Percentiles rank a stretch among this genome's conserved stretches.
phyloP scores from a whole-genome alignment of 805 yeast genomes.

The Debaryomyces maramus region DNA sequence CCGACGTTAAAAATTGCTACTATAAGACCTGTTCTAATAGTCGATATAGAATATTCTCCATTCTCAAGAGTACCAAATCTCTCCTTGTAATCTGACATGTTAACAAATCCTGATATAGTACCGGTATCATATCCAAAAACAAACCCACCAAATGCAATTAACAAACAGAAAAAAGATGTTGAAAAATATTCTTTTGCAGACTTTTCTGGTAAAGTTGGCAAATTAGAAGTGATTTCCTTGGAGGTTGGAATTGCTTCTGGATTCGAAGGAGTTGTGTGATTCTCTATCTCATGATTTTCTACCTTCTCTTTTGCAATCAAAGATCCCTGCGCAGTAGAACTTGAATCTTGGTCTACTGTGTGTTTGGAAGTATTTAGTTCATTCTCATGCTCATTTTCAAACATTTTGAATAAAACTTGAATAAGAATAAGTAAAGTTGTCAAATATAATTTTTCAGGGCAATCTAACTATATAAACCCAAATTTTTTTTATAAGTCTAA shows the following conservation, averaged over 20 bases:
- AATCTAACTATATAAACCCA: no score
- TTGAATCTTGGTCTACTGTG: background rate
- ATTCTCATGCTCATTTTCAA: background rate
- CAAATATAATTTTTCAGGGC: no score
- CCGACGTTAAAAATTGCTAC: slow-evolving; percentile 64
- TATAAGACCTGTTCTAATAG: slow-evolving; percentile 51
- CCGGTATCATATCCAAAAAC: slow-evolving; percentile 80
- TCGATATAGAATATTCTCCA: slow-evolving; percentile 43
- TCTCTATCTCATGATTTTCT: background rate
- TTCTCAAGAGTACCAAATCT: slow-evolving; percentile 50
- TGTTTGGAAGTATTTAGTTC: background rate
- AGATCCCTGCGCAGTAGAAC: slow-evolving; percentile 26
- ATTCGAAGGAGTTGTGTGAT: background rate
- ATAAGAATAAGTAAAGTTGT: background rate
- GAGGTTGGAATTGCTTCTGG: slow-evolving; percentile 2
- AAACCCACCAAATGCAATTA: slow-evolving; percentile 74
- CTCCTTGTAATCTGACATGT: slow-evolving; percentile 52
- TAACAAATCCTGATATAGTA: slow-evolving; percentile 70
- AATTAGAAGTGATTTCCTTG: slow-evolving; percentile 4
- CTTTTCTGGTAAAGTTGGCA: slow-evolving; percentile 22
- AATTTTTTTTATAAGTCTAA: no score
- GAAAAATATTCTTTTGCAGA: slow-evolving; percentile 28
- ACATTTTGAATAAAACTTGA: background rate
- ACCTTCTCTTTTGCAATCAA: slow-evolving; percentile 18
- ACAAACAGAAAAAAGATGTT: slow-evolving; percentile 43